Conservation (phyloP, 352 stramenopile genomes). For the Halophytophthora batemanensis region DNA sequence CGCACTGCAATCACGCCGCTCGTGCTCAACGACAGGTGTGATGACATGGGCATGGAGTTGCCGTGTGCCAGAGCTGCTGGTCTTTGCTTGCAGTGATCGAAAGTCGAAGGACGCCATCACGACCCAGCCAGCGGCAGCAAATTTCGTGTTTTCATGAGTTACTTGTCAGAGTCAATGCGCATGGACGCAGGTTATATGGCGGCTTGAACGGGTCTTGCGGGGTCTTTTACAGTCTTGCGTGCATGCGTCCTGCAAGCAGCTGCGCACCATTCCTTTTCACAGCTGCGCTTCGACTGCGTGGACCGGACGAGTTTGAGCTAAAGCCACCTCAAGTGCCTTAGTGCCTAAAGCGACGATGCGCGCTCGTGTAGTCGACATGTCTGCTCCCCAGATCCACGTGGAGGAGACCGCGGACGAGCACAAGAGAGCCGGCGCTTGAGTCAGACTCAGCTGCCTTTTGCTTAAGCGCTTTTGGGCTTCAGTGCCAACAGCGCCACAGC, state of each 20-base stretch:
- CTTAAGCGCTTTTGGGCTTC: conserved; percentile 54
- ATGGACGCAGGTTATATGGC: conserved; percentile 11
- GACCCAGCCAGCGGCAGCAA: no score
- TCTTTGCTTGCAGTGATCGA: not conserved
- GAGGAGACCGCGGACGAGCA: conserved; percentile 5
- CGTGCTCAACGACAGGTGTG: no score
- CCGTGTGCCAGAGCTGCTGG: not conserved
- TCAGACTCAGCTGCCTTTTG: conserved; percentile 17
- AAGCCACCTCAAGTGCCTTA: no score
- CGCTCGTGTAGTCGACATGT: no score
- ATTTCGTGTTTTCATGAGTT: conserved; percentile 1
- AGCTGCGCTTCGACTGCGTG: no score
- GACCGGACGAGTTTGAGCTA: no score
- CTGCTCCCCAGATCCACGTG: no score
- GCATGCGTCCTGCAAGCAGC: conserved; percentile 26
- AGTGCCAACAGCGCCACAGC: conserved; percentile 55
- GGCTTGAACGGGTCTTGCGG: conserved; percentile 2
- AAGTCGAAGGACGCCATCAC: no score
- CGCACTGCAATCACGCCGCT: no score
- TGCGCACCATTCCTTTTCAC: conserved; percentile 14
- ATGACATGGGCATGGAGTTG: no score
- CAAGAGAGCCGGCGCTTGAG: conserved; percentile 20
- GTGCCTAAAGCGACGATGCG: no score
- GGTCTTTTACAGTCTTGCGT: conserved; percentile 15
- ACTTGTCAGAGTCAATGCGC: conserved; percentile 18